Conservation (phyloP, 2,329 filamentous ascomycete species). For the Aspergillus sp. region DNA sequence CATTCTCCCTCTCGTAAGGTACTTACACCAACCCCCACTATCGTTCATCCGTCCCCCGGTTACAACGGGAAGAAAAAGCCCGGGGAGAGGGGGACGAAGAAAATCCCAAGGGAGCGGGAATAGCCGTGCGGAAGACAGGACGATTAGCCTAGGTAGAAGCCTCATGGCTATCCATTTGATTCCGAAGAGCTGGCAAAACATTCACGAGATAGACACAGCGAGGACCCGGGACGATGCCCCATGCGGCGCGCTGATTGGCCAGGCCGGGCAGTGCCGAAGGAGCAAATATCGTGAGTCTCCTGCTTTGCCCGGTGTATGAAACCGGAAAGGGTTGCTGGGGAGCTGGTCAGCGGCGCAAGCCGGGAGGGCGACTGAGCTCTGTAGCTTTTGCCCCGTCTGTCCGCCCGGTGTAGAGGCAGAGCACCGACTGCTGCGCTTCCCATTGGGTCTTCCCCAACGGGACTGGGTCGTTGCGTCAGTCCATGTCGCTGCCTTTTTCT, state of each 20-base stretch:
- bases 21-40: background rate
- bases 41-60: background rate
- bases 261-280: conserved; percentile 27
- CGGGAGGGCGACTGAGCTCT: conserved; percentile 20
- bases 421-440: background rate
- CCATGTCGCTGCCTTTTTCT: conserved; percentile 20
- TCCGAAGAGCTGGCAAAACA: conserved; percentile 24
- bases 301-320: conserved; percentile 45
- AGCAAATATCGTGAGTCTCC: conserved; percentile 36
- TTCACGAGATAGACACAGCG: conserved; percentile 26
- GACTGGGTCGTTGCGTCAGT: conserved; percentile 36
- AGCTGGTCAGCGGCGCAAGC: conserved; percentile 29
- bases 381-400: conserved; percentile 26
- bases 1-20: background rate
- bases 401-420: conserved; percentile 25
- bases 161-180: conserved; percentile 4
- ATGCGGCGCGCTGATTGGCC: conserved; percentile 26
- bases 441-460: conserved; percentile 13
- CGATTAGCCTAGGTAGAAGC: conserved; percentile 22
- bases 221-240: conserved; percentile 20
- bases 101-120: background rate
- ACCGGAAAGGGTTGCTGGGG: conserved; percentile 35
- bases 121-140: conserved; percentile 1
- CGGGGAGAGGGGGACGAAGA: background rate
- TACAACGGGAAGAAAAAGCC: background rate